Conservation (phyloP, 2,329 filamentous ascomycete species). For the Coniochaeta pulveracea region DNA sequence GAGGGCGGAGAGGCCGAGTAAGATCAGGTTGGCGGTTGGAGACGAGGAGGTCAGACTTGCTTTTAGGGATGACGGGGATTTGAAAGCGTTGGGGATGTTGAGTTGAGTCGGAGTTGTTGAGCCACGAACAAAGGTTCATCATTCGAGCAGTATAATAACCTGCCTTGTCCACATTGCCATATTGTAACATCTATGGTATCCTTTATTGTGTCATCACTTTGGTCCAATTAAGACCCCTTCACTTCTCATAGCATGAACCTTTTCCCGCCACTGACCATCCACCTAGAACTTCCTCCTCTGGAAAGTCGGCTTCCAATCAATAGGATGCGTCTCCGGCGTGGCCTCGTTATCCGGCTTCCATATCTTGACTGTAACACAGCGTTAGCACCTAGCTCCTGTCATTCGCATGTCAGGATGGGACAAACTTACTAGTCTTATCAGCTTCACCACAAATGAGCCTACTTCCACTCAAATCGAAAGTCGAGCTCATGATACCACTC, state of each 20-base stretch:
- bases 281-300: constrained; percentile 62
- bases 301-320: constrained; percentile 83
- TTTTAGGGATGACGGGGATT: constrained; percentile 77
- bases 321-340: constrained; percentile 79
- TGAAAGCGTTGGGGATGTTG: constrained; percentile 57
- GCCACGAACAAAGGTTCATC: too few relatives aligned
- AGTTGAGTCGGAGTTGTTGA: constrained; percentile 1
- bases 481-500: constrained; percentile 87
- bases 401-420: background rate
- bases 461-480: constrained; percentile 80
- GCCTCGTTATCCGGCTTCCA: constrained; percentile 92
- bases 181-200: too few relatives aligned
- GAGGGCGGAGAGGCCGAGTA: constrained; percentile 74
- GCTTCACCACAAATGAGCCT: constrained; percentile 89
- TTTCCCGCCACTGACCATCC: too few relatives aligned
- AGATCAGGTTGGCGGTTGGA: constrained; percentile 73
- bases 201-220: too few relatives aligned
- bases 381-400: constrained; percentile 13
- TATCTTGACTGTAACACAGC: constrained; percentile 58
- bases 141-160: too few relatives aligned
- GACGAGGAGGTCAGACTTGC: constrained; percentile 87
- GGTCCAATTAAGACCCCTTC: too few relatives aligned
- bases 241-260: too few relatives aligned
- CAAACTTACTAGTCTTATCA: constrained; percentile 71
- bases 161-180: too few relatives aligned